Base-by-base conservation (phyloP, 345 rosid genomes). In the Rhizophora mangle region DNA sequence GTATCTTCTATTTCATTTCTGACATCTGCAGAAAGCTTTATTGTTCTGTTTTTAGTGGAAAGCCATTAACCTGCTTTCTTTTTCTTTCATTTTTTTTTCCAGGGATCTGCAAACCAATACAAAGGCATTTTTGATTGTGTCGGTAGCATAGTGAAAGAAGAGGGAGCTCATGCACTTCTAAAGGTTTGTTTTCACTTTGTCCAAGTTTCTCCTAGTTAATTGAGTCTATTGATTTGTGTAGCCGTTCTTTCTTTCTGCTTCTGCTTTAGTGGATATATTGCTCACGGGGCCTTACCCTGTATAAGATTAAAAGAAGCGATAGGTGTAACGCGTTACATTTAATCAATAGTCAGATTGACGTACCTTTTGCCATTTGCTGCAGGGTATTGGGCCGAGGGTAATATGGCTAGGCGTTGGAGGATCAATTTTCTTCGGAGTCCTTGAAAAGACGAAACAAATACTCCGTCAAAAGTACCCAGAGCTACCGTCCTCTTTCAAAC, bases 381-480 rank as follows among this genome's bases (percentile, higher is more conserved):
- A 92, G 98, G 98, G 98, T 65, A 87, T 93, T 4, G 93, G 83
- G 49, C 96, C 95, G 34, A 88, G 98, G 74, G 89, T 93, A 62
- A 39, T 93, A 75, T 93, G 98, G 98, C 86, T 90, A 51, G 96
- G 98, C 29, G 80, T 93, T 53, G 98, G 95, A 2, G 98, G 96
- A 63, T 90, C 98, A 37, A 88, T 90, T 67, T 90, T 90, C 76
- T 90, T 93, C 36, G 91, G 98, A 3, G 90, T 93, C 60, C 86
- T 93, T 1, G 96, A 93, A 77, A 79, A 89, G 69, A 88, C 95
- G 2, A 93, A 90, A 84, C 85, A 86, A 55, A 21, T 79, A 31
- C 95, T 93, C 57, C 89, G 88, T 15, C 77, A 86, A 53, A 63
- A 63, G 61, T 54, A 63, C 55, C 62, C 36, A 39, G 24, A 19